Evolutionary conservation across 2,329 filamentous ascomycete genomes (phyloP).

Genomic region (Plenodomus lindquistii): DNA sequence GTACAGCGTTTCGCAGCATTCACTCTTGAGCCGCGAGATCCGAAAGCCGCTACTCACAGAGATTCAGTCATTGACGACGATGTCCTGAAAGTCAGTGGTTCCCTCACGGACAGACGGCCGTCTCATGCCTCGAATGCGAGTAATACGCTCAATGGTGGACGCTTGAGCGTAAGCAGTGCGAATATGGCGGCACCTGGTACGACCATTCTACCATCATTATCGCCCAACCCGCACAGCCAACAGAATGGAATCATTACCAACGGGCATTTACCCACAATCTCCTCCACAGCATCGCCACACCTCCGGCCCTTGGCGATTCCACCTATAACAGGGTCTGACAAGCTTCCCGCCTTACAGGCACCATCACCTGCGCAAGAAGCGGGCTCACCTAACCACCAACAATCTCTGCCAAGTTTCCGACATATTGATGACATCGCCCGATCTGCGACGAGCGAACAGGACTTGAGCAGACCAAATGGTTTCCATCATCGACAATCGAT

Average conservation of each 20-base stretch:
- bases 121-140: conserved; percentile 11
- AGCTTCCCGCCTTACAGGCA: conserved; percentile 43
- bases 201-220: conserved; percentile 12
- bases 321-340: conserved; percentile 33
- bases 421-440: conserved; percentile 42
- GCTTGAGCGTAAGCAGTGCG: conserved; percentile 5
- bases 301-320: conserved; percentile 40
- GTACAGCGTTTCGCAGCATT: conserved; percentile 22
- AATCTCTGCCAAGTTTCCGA: conserved; percentile 36
- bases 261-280: conserved; percentile 22
- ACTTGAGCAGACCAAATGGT: conserved; percentile 29
- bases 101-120: conserved; percentile 14
- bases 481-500: conserved; percentile 42
- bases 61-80: conserved; percentile 23
- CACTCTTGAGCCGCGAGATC: conserved; percentile 14
- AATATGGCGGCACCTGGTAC: conserved; percentile 6
- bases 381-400: conserved; percentile 35
- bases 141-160: conserved; percentile 8
- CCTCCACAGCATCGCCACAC: conserved; percentile 32
- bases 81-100: conserved; percentile 4
- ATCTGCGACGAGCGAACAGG: conserved; percentile 37
- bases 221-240: conserved; percentile 16
- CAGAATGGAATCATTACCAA: conserved; percentile 23
- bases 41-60: conserved; percentile 16
- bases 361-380: conserved; percentile 35